These are phyloP conservation scores for Penicillium sclerotigenum DNA, from an alignment of 2,329 filamentous ascomycete species.

Conservation along the genomic window DNA sequence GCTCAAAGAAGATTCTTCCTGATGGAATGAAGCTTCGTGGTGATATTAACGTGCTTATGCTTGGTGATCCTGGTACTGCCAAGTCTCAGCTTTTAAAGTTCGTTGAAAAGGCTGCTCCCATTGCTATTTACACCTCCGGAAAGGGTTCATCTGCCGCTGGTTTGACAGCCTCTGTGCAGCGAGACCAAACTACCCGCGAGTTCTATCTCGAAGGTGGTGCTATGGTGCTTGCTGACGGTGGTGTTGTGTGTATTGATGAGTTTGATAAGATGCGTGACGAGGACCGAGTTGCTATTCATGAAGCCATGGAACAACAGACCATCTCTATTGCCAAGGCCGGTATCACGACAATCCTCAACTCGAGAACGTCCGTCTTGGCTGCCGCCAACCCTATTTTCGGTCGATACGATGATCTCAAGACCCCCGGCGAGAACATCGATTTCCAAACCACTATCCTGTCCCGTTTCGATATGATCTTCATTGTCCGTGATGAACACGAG, in stretches of 20 bases:
- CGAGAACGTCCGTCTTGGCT: slow-evolving; percentile 88
- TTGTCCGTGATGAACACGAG: slow-evolving; percentile 93
- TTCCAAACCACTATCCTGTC: slow-evolving; percentile 98
- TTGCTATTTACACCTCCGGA: slow-evolving; percentile 97
- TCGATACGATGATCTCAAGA: slow-evolving; percentile 96
- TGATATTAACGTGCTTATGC: slow-evolving; percentile 94
- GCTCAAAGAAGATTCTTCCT: slow-evolving; percentile 94
- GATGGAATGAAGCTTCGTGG: slow-evolving; percentile 97
- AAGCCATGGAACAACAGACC: slow-evolving; percentile 99
- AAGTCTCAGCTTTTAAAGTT: slow-evolving; percentile 98
- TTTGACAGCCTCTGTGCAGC: slow-evolving; percentile 94
- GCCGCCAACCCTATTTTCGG: slow-evolving; percentile 98
- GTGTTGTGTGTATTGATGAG: slow-evolving; percentile 97
- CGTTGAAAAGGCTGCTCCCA: slow-evolving; percentile 91
- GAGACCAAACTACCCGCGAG: slow-evolving; percentile 85
- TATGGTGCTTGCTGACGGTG: slow-evolving; percentile 95
- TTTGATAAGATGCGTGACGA: slow-evolving; percentile 99
- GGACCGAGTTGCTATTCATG: slow-evolving; percentile 95
- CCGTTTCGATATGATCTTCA: slow-evolving; percentile 99
- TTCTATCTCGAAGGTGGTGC: slow-evolving; percentile 98
- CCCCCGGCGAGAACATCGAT: slow-evolving; percentile 96
- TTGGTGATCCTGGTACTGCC: slow-evolving; percentile 96
- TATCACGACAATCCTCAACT: slow-evolving; percentile 97
- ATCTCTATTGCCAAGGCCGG: slow-evolving; percentile 98
- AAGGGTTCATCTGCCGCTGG: slow-evolving; percentile 97